Base-by-base conservation (phyloP, 2,329 filamentous ascomycete genomes). In the Fusarium incarnatum region DNA sequence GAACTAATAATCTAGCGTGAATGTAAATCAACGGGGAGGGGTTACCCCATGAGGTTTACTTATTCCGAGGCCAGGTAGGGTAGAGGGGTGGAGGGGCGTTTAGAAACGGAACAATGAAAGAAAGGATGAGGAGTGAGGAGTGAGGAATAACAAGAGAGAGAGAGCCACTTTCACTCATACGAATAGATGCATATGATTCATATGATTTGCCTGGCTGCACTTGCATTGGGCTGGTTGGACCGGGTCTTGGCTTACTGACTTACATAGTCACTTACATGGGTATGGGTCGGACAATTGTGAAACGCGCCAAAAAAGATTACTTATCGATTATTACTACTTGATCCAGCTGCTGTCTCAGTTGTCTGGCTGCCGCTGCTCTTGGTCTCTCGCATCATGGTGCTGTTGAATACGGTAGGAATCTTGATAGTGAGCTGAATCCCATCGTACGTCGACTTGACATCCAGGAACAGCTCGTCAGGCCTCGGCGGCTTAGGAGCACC, bases 401-500 rank as follows among this genome's bases (percentile, higher is more conserved):
- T 80, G 58, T 83, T 82, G 71, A 88, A 87, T 27, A 87, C 83
- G 3, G 85, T 88, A 25, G 86, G 86, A 61, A 88, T 88, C 72
- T 86, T 84, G 69, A 88, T 87, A 27, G 84, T 87, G 56, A 88
- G 75, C 76, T 88, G 86, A 70, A 88, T 87, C 3, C 86, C 86
- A 56, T 88, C 86, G 42, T 82, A 85, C 7, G 86, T 88, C 34
- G 85, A 87, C 76, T 86, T 86, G 61, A 88, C 85, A 68, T 88
- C 86, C 60, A 88, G 73, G 70, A 85, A 88, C 28, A 88, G 83
- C 73, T 88, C 86, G 3, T 85, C 77, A 58, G 81, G 78, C 56
- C 80, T 82, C 40, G 70, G 68, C n/a, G 80, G 78, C 60, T 80
- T 82, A 48, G 70, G 66, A 20, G 41, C 34, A 27, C 45, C 45